Conservation (phyloP, 208 protist species). For the Leishmania turanica region DNA sequence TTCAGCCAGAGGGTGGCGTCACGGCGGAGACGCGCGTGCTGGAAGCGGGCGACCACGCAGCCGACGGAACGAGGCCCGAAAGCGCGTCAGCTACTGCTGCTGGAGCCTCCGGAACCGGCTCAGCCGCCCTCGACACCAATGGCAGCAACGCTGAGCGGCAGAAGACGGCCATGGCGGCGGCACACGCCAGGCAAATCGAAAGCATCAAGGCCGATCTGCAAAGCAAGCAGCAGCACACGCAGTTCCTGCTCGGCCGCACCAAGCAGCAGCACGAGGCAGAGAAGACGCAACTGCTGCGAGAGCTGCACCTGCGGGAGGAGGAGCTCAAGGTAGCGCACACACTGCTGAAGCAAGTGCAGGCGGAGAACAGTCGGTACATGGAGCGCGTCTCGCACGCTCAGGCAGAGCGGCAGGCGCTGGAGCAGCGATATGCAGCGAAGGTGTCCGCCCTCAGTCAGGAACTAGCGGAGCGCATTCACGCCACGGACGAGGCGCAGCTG, state of each 20-base stretch:
- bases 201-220: constrained; percentile 39
- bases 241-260: constrained; percentile 27
- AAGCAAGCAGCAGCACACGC: constrained; percentile 39
- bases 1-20: constrained; percentile 8
- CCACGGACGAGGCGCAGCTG: constrained; percentile 26
- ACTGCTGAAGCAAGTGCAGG: constrained; percentile 64
- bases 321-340: constrained; percentile 60
- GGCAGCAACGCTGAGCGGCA: constrained; percentile 6
- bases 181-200: constrained; percentile 34
- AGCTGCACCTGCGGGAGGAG: constrained; percentile 65
- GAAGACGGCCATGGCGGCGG: constrained; percentile 15
- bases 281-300: constrained; percentile 45
- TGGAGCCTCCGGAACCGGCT: not conserved
- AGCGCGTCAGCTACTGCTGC: not conserved
- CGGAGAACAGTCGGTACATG: constrained; percentile 41
- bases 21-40: not conserved
- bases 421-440: constrained; percentile 48
- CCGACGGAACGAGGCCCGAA: not conserved
- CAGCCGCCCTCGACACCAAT: not conserved
- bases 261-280: constrained; percentile 48
- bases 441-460: constrained; percentile 56
- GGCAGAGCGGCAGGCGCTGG: constrained; percentile 50
- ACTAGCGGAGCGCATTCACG: constrained; percentile 46
- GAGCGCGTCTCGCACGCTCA: constrained; percentile 44
- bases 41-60: not conserved